A percentile compares a stretch with the other conserved stretches of the same genome.
Evolutionary conservation across 371 early-diverging fungal species (phyloP).

Genomic region (Gilbertella persicaria): DNA sequence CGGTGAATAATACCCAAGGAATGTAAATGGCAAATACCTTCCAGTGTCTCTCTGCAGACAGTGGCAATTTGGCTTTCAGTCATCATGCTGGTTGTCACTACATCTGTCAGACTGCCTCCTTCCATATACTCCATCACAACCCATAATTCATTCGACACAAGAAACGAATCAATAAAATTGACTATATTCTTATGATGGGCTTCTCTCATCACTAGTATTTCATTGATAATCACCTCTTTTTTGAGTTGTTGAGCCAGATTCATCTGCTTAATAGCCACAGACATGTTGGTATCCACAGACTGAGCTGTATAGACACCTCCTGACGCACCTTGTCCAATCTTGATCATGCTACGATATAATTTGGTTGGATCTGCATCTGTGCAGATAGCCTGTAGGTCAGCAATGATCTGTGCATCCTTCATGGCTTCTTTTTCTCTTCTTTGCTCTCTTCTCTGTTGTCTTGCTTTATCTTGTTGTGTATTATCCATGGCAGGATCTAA

Average conservation of each 20-base stretch:
- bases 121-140: slow-evolving; percentile 93
- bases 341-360: slow-evolving; percentile 57
- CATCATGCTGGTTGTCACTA: slow-evolving; percentile 83
- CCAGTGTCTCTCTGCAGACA: slow-evolving; percentile 72
- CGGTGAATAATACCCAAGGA: slow-evolving; percentile 87
- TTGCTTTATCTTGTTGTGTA: slow-evolving; percentile 15
- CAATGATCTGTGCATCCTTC: slow-evolving; percentile 73
- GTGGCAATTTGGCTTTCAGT: slow-evolving; percentile 86
- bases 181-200: slow-evolving; percentile 83
- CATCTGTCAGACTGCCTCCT: slow-evolving; percentile 85
- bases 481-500: slow-evolving; percentile 46
- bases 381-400: slow-evolving; percentile 83
- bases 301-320: slow-evolving; percentile 76
- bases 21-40: slow-evolving; percentile 71
- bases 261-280: slow-evolving; percentile 91
- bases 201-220: slow-evolving; percentile 83
- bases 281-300: slow-evolving; percentile 56
- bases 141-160: slow-evolving; percentile 78
- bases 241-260: slow-evolving; percentile 84
- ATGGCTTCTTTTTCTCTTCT: slow-evolving; percentile 25
- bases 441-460: slow-evolving; percentile 25
- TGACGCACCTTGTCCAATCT: slow-evolving; percentile 73
- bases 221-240: slow-evolving; percentile 90
- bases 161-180: slow-evolving; percentile 83
- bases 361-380: slow-evolving; percentile 86